phyloP scores from a whole-genome alignment of 495 filamentous ascomycete genomes.

The Glutinoglossum americanum region DNA sequence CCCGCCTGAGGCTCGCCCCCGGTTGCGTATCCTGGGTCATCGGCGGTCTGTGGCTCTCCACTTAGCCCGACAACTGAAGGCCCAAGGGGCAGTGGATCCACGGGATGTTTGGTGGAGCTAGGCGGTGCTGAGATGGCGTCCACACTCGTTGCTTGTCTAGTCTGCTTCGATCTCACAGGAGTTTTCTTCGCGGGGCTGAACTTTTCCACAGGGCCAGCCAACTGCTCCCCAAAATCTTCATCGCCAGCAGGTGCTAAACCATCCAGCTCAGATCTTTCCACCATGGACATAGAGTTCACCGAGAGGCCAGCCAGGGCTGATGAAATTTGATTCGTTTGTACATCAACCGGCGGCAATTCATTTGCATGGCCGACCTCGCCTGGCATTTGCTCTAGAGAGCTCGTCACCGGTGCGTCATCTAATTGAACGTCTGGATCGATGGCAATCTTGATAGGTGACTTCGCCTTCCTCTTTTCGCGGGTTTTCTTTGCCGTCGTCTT shows the following conservation, averaged over 20 bases:
- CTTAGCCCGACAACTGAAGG: neutral
- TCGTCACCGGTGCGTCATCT: constrained; percentile 10
- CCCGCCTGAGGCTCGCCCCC: neutral
- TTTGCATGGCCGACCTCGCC: neutral
- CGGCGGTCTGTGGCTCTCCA: neutral
- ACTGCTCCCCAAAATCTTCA: neutral
- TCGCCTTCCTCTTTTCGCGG: constrained; percentile 9
- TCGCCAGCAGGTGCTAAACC: neutral
- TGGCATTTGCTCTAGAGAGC: neutral
- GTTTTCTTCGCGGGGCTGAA: neutral
- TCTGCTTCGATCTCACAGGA: neutral
- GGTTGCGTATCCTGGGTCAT: neutral
- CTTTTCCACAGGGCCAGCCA: neutral
- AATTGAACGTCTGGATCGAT: constrained; percentile 14
- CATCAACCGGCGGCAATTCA: neutral
- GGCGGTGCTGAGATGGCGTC: neutral
- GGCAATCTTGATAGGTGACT: constrained; percentile 9
- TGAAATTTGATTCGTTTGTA: neutral
- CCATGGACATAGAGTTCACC: neutral
- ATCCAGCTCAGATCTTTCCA: neutral
- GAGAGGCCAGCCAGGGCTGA: neutral
- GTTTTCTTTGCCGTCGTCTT: neutral
- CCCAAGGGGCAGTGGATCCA: neutral
- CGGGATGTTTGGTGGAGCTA: neutral
- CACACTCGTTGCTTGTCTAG: neutral